Evolutionary conservation across 371 early-diverging fungal species (phyloP).

Genomic region (Quaeritorhiza haematococci): DNA sequence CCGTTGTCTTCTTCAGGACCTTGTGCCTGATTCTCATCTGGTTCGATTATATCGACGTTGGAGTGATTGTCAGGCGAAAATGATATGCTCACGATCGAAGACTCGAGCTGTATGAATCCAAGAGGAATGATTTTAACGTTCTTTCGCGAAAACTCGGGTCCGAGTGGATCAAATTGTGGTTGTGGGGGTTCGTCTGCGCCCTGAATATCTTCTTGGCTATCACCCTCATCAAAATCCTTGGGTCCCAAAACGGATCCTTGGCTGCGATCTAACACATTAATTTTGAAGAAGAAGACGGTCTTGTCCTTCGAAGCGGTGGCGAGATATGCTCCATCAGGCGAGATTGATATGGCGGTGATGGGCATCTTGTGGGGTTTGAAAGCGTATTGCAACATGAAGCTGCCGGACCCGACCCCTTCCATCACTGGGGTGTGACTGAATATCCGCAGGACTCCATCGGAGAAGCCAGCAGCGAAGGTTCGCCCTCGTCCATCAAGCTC

Average conservation of each 20-base stretch:
- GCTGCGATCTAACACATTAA: slow-evolving; percentile 21
- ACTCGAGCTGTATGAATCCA: slow-evolving; percentile 33
- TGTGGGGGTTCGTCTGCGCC: no score
- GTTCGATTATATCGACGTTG: slow-evolving; percentile 26
- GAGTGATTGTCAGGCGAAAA: slow-evolving; percentile 41
- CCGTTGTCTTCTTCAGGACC: slow-evolving; percentile 11
- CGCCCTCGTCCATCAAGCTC: slow-evolving; percentile 36
- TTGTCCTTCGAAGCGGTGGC: slow-evolving; percentile 38
- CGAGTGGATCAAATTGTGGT: no score
- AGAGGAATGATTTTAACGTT: slow-evolving; percentile 28
- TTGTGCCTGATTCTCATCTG: slow-evolving; percentile 6
- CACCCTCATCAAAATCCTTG: no score
- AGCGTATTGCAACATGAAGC: slow-evolving; percentile 37
- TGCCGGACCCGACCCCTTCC: slow-evolving; percentile 5
- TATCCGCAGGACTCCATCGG: slow-evolving; percentile 43
- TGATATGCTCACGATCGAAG: slow-evolving; percentile 12
- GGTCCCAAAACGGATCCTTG: no score
- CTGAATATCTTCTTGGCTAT: no score
- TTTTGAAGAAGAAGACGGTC: slow-evolving; percentile 44
- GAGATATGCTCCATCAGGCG: slow-evolving; percentile 39
- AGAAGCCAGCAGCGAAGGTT: slow-evolving; percentile 42
- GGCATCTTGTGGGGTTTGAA: slow-evolving; percentile 43
- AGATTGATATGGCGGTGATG: slow-evolving; percentile 32
- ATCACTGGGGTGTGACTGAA: slow-evolving; percentile 25
- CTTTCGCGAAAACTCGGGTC: slow-evolving; percentile 17